Conservation (phyloP, 2,329 filamentous ascomycete species). For the Aspergillus calidoustus region DNA sequence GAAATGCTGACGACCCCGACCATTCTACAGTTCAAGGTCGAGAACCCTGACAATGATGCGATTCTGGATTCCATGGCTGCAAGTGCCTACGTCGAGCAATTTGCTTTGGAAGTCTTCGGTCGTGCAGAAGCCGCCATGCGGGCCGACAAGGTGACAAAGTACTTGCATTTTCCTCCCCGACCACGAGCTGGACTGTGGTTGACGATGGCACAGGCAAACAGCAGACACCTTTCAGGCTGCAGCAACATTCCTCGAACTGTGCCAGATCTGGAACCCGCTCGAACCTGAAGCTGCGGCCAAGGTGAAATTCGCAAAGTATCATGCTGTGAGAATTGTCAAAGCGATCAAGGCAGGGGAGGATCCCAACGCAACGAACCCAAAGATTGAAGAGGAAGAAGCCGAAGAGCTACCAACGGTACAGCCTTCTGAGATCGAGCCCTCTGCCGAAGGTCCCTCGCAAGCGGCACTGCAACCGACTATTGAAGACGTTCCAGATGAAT, state of each 20-base stretch:
- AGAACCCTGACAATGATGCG: conserved; percentile 77
- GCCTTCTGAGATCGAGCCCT: conserved; percentile 64
- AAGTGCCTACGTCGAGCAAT: conserved; percentile 92
- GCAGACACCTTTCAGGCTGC: conserved; percentile 93
- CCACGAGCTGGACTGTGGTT: conserved; percentile 19
- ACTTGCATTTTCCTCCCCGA: conserved; percentile 4
- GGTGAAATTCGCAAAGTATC: conserved; percentile 96
- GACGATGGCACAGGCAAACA: conserved; percentile 67
- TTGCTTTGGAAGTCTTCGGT: conserved; percentile 84
- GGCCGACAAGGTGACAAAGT: conserved; percentile 83
- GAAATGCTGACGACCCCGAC: conserved; percentile 15
- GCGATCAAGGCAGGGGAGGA: conserved; percentile 90
- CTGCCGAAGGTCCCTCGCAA: conserved; percentile 50
- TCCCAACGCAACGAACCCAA: conserved; percentile 88
- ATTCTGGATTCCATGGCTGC: conserved; percentile 84
- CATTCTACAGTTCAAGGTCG: conserved; percentile 65
- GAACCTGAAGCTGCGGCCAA: conserved; percentile 80
- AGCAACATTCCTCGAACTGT: conserved; percentile 86
- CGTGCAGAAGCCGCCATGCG: conserved; percentile 81
- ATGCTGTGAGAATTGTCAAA: conserved; percentile 86
- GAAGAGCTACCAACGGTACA: conserved; percentile 61
- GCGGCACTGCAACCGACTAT: conserved; percentile 58
- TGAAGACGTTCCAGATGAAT: conserved; percentile 64
- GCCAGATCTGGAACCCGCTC: conserved; percentile 78
- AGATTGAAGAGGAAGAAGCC: conserved; percentile 60